Evolutionary conservation across 129 eudicot genomes (phyloP).

Genomic region (Helichrysum umbraculigerum): DNA sequence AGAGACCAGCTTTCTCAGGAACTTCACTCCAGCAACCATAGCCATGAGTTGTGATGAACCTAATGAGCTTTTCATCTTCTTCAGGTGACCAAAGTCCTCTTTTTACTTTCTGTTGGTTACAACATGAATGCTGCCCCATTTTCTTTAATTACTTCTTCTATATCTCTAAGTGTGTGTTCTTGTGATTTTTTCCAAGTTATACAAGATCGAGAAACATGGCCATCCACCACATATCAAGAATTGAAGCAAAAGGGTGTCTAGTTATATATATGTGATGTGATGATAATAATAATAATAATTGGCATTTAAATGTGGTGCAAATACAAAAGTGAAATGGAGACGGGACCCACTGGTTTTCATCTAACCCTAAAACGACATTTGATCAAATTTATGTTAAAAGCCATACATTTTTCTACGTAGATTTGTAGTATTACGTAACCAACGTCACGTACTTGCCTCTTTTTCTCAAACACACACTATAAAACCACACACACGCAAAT

Average conservation of each 20-base stretch:
- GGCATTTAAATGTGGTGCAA: conserved; percentile 36
- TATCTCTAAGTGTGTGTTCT: conserved; percentile 6
- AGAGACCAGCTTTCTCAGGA: conserved; percentile 93
- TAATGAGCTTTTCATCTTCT: conserved; percentile 79
- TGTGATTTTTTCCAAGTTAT: conserved; percentile 28
- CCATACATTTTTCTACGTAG: conserved; percentile 42
- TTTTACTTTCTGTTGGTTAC: conserved; percentile 95
- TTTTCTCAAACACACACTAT: conserved; percentile 22
- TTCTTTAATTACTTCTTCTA: neutral
- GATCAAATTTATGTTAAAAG: conserved; percentile 44
- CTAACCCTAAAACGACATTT: conserved; percentile 83
- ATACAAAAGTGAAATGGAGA: conserved; percentile 5
- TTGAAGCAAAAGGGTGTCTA: conserved; percentile 26
- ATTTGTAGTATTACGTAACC: conserved; percentile 52
- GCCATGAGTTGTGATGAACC: conserved; percentile 84
- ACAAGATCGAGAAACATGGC: conserved; percentile 29
- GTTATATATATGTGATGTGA: neutral
- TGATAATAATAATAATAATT: conserved; percentile 13
- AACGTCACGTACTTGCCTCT: conserved; percentile 43
- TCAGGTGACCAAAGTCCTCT: conserved; percentile 97
- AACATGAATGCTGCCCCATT: conserved; percentile 97
- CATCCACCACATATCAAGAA: conserved; percentile 23
- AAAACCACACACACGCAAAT: neutral
- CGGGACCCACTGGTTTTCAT: conserved; percentile 39
- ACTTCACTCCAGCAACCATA: conserved; percentile 99